Conservation (phyloP, 805 yeast species). For the Lipomyces spencermartinsiae region DNA sequence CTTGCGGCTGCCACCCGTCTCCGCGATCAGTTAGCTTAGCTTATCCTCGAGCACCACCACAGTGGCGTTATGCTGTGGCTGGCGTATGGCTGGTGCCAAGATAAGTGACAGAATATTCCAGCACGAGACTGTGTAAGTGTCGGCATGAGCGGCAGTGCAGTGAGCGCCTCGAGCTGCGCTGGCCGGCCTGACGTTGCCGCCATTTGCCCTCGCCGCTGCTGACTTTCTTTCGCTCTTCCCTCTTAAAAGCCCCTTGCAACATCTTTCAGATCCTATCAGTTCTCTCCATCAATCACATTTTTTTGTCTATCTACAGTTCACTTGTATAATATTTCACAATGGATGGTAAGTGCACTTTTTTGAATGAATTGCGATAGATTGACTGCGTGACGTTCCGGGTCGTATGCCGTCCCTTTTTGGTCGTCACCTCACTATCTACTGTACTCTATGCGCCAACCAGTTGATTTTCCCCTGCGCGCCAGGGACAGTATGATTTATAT, state of each 20-base stretch:
- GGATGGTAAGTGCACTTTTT: conserved; percentile 33
- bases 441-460: background rate
- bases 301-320: background rate
- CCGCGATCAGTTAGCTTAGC: background rate
- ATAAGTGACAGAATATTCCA: conserved; percentile 3
- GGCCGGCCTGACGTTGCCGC: background rate
- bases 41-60: background rate
- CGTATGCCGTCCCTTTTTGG: background rate
- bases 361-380: background rate
- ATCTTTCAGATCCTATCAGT: conserved; percentile 7
- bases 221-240: conserved; percentile 14
- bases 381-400: background rate
- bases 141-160: conserved; percentile 23
- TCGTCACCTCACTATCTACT: background rate
- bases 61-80: background rate
- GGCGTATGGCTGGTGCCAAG: background rate
- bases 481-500: background rate
- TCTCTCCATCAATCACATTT: background rate
- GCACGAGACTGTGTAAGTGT: conserved; percentile 3
- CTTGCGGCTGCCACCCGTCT: background rate
- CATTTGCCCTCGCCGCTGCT: conserved; percentile 9
- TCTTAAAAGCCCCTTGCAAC: conserved; percentile 16
- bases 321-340: conserved; percentile 21
- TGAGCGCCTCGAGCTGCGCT: background rate
- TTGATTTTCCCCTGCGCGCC: background rate